Conservation (phyloP, 805 yeast species). For the Yarrowia bubula region DNA sequence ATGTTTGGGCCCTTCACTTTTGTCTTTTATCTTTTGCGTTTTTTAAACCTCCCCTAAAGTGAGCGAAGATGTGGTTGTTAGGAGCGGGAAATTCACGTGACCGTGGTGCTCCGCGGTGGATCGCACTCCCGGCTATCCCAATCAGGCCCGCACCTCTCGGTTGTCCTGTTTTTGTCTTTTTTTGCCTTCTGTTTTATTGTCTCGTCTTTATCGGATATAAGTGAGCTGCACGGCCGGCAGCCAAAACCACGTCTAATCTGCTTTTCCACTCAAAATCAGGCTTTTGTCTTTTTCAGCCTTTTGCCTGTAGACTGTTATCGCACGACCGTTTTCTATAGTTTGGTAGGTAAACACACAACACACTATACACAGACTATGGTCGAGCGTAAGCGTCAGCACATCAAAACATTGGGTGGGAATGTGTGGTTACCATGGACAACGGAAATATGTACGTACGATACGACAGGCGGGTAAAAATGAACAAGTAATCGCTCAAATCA, state of each 20-base stretch:
- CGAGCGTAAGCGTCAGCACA: not conserved
- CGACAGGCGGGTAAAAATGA: too few relatives aligned
- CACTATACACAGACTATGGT: not conserved
- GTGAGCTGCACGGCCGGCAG: conserved; percentile 9
- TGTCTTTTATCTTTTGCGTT: too few relatives aligned
- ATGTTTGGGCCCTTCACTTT: not conserved
- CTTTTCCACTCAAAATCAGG: not conserved
- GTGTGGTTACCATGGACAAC: not conserved
- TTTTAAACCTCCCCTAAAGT: too few relatives aligned
- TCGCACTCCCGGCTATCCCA: too few relatives aligned
- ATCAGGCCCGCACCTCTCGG: not conserved
- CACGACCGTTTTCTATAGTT: conserved; percentile 4
- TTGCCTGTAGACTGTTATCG: not conserved
- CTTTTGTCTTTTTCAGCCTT: conserved; percentile 14
- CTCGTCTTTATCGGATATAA: not conserved
- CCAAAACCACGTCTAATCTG: conserved; percentile 16
- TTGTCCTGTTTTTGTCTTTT: not conserved
- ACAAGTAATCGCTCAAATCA: too few relatives aligned
- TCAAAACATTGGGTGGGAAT: not conserved
- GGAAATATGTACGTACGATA: too few relatives aligned
- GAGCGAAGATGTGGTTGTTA: too few relatives aligned
- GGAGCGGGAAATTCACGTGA: too few relatives aligned
- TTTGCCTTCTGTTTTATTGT: not conserved
- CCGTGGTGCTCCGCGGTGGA: too few relatives aligned
- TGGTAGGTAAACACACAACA: not conserved